phyloP scores from a whole-genome alignment of 2,329 filamentous ascomycete genomes.

The Botrytis byssoidea region DNA sequence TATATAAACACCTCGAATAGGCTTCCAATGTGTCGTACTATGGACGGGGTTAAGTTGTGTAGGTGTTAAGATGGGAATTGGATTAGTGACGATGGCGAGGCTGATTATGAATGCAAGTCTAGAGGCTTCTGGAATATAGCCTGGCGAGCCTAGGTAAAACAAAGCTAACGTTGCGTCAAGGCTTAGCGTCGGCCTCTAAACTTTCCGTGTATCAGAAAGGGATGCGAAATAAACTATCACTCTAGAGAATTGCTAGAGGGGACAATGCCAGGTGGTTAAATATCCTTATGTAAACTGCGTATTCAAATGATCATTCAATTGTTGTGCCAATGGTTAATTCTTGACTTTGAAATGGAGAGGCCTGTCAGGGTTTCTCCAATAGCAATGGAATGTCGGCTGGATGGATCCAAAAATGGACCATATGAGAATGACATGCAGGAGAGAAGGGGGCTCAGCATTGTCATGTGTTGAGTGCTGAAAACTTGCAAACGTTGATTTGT shows the following conservation, averaged over 20 bases:
- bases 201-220: background rate
- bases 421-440: background rate
- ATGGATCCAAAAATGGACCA: background rate
- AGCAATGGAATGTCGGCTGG: background rate
- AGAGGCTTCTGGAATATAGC: conserved; percentile 30
- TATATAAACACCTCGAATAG: conserved; percentile 22
- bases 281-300: background rate
- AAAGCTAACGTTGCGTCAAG: background rate
- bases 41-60: conserved; percentile 6
- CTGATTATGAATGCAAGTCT: conserved; percentile 27
- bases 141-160: conserved; percentile 11
- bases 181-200: background rate
- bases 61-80: conserved; percentile 28
- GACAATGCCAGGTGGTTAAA: background rate
- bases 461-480: background rate
- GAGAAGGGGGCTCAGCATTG: background rate
- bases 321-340: background rate
- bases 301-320: background rate
- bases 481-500: background rate
- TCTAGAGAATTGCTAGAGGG: background rate
- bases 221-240: background rate
- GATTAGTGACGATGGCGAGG: conserved; percentile 28
- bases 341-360: too few species aligned
- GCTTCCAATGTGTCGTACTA: background rate
- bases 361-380: background rate